Conservation (phyloP, 345 rosid species). For the Firmiana major region DNA sequence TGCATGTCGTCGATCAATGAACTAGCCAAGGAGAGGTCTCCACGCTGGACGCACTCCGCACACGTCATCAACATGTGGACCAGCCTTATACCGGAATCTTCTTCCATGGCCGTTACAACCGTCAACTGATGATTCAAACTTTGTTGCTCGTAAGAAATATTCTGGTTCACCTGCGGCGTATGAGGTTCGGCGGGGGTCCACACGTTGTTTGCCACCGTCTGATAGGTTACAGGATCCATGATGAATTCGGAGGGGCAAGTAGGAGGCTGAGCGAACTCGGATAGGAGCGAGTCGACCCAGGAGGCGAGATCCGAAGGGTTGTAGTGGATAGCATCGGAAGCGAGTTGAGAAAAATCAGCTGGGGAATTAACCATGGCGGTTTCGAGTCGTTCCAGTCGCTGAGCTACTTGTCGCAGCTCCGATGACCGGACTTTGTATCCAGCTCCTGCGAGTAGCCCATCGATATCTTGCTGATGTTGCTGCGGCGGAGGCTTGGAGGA, state of each 20-base stretch:
- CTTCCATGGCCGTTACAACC: conserved; percentile 47
- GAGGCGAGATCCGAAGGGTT: conserved; percentile 64
- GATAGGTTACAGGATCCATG: conserved; percentile 24
- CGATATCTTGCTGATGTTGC: conserved; percentile 30
- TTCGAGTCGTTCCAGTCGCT: conserved; percentile 56
- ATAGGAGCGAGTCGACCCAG: conserved; percentile 61
- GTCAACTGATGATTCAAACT: conserved; percentile 25
- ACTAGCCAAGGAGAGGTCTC: conserved; percentile 52
- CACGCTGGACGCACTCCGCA: conserved; percentile 70
- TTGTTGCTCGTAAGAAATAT: conserved; percentile 5
- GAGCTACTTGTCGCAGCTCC: conserved; percentile 57
- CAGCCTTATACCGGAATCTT: conserved; percentile 71
- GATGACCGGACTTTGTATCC: conserved; percentile 62
- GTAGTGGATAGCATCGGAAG: conserved; percentile 47
- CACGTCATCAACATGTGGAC: conserved; percentile 75
- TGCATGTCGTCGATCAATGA: conserved; percentile 60
- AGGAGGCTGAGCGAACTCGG: conserved; percentile 44
- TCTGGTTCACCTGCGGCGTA: conserved; percentile 1
- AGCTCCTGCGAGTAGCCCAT: conserved; percentile 54
- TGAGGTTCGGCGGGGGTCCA: conserved; percentile 16
- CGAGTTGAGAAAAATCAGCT: conserved; percentile 35
- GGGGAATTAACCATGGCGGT: conserved; percentile 55
- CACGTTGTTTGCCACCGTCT: conserved; percentile 15
- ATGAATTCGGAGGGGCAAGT: conserved; percentile 27
- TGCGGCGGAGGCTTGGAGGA: conserved; percentile 18